Conservation (phyloP, 352 stramenopile genomes). For the Peronospora destructor region DNA sequence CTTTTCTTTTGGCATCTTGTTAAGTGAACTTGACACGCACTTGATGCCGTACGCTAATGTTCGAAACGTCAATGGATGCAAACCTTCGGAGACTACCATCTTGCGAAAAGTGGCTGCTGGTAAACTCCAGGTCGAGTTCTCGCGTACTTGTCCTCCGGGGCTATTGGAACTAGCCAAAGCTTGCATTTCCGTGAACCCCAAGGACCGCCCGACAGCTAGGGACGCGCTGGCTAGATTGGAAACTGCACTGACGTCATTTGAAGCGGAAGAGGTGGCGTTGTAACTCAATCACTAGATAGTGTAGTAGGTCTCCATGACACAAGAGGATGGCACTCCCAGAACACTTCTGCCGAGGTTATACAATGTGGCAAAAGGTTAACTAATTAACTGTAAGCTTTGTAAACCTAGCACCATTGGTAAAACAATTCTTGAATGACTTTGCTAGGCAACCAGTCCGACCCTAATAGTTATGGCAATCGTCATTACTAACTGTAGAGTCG, state of each 20-base stretch:
- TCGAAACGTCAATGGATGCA: constrained; percentile 25
- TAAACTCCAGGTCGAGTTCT: constrained; percentile 36
- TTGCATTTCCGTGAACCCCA: constrained; percentile 34
- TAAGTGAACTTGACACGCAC: constrained; percentile 45
- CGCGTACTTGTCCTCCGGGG: constrained; percentile 16
- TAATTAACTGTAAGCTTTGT: neutral
- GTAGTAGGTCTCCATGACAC: neutral
- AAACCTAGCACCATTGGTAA: neutral
- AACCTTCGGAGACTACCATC: constrained; percentile 32
- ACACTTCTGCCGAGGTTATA: neutral
- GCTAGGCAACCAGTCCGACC: neutral
- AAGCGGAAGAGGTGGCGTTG: constrained; percentile 30
- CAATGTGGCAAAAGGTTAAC: neutral
- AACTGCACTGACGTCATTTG: constrained; percentile 19
- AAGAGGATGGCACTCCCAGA: neutral
- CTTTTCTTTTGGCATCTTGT: constrained; percentile 44
- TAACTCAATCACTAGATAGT: constrained; percentile 21
- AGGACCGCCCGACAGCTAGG: constrained; percentile 27
- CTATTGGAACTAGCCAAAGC: constrained; percentile 23
- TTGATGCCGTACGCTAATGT: constrained; percentile 36
- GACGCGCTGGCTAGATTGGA: constrained; percentile 35
- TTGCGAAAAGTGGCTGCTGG: constrained; percentile 34
- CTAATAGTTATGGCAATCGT: neutral
- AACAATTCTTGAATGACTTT: neutral
- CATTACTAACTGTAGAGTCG: too few relatives aligned